Evolutionary conservation across 768 basidiomycete genomes (phyloP).

Genomic region (Termitomyces sp.): DNA sequence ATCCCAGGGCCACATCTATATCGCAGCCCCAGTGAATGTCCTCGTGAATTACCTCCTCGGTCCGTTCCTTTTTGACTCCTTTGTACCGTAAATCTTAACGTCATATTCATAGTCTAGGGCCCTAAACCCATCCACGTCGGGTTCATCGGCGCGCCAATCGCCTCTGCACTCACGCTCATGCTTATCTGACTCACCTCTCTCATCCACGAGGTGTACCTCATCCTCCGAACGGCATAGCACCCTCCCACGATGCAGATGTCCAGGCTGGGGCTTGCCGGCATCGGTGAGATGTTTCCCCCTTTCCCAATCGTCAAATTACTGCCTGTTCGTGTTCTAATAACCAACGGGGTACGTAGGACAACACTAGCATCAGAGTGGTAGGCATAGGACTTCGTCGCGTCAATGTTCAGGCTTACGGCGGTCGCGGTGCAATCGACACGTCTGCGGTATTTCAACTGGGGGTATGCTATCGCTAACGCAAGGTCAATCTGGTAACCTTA

Average conservation of each 20-base stretch:
- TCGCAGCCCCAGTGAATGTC: constrained; percentile 81
- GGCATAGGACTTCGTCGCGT: constrained; percentile 83
- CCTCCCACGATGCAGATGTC: constrained; percentile 61
- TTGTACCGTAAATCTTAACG: neutral
- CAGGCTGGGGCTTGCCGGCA: constrained; percentile 74
- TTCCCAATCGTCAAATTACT: too few relatives aligned
- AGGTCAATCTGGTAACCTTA: neutral
- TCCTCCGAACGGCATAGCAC: constrained; percentile 73
- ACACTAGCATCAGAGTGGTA: constrained; percentile 91
- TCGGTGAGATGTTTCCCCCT: constrained; percentile 34
- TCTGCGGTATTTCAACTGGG: constrained; percentile 1
- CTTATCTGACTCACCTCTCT: constrained; percentile 58
- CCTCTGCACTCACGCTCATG: constrained; percentile 80
- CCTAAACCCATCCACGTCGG: constrained; percentile 72
- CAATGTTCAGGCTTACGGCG: too few relatives aligned
- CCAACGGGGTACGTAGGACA: constrained; percentile 35
- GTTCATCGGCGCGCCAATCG: constrained; percentile 87
- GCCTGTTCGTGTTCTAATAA: neutral
- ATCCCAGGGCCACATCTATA: constrained; percentile 76
- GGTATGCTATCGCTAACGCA: constrained; percentile 1
- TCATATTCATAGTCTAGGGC: constrained; percentile 59
- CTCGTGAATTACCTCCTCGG: constrained; percentile 78
- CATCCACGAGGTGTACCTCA: constrained; percentile 56
- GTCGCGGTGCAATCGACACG: neutral
- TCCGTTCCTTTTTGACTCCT: constrained; percentile 18